A percentile compares a stretch with the other conserved stretches of the same genome.
These are phyloP conservation scores for Lactarius akahatsu DNA, from an alignment of 768 basidiomycete genomes.

Conservation along the genomic window DNA sequence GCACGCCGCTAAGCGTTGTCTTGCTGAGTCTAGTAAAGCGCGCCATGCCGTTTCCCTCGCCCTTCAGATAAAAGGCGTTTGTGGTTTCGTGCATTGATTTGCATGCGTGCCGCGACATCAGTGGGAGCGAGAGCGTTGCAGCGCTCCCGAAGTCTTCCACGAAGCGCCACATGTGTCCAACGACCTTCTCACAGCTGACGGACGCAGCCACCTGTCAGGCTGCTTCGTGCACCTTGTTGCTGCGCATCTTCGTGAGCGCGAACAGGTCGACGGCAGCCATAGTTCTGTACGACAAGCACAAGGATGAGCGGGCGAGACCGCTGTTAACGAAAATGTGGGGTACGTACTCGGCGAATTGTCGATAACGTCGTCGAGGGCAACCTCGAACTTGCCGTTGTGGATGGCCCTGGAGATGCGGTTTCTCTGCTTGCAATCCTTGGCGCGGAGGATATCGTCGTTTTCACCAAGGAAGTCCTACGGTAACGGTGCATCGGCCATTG, in stretches of 20 bases:
- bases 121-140: conserved; percentile 65
- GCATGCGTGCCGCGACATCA: conserved; percentile 70
- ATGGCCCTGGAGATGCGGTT: conserved; percentile 61
- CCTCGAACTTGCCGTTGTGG: conserved; percentile 49
- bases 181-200: conserved; percentile 45
- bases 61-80: conserved; percentile 70
- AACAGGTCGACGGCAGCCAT: conserved; percentile 52
- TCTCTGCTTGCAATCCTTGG: conserved; percentile 47
- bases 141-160: conserved; percentile 52
- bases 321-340: background rate
- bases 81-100: conserved; percentile 80
- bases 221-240: conserved; percentile 64
- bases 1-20: conserved; percentile 56
- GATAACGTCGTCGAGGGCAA: conserved; percentile 35
- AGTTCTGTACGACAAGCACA: conserved; percentile 33
- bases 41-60: conserved; percentile 63
- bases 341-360: conserved; percentile 52
- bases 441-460: conserved; percentile 48
- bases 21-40: conserved; percentile 78
- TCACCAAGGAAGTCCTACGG: conserved; percentile 45
- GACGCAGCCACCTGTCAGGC: conserved; percentile 34
- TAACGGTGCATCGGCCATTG: background rate
- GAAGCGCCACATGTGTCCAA: conserved; percentile 69
- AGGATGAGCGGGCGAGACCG: background rate
- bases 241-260: conserved; percentile 50